phyloP scores from a whole-genome alignment of 2,329 filamentous ascomycete genomes.

The Zelopaecilomyces penicillatus region DNA sequence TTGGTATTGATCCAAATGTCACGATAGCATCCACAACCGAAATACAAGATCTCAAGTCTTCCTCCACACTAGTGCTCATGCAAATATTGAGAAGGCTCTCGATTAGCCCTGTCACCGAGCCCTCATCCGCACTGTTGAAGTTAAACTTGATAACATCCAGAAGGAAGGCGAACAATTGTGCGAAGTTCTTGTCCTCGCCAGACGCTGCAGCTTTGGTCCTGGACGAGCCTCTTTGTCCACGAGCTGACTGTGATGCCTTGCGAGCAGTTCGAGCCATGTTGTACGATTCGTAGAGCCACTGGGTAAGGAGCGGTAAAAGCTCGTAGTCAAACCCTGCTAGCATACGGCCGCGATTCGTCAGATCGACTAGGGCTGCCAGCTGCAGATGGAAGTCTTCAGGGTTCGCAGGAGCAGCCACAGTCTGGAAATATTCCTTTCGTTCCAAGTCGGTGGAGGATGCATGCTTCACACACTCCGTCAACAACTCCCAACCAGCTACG shows the following conservation, averaged over 20 bases:
- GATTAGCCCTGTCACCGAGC: constrained; percentile 53
- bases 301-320: constrained; percentile 52
- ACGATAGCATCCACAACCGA: constrained; percentile 61
- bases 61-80: constrained; percentile 54
- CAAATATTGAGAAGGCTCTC: constrained; percentile 58
- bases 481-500: constrained; percentile 54
- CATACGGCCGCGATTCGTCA: constrained; percentile 53
- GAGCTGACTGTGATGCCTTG: constrained; percentile 32
- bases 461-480: constrained; percentile 58
- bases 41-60: constrained; percentile 60
- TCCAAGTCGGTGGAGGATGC: constrained; percentile 56
- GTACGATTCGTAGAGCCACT: constrained; percentile 52
- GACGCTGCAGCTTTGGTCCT: constrained; percentile 29
- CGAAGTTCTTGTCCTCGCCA: constrained; percentile 53
- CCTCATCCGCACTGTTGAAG: constrained; percentile 57
- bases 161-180: constrained; percentile 56
- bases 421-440: constrained; percentile 56
- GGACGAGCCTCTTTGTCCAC: constrained; percentile 27
- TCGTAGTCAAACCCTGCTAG: constrained; percentile 61
- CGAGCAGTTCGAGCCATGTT: constrained; percentile 43
- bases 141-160: constrained; percentile 68
- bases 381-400: constrained; percentile 59
- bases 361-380: constrained; percentile 52
- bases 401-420: constrained; percentile 46
- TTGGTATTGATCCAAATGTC: constrained; percentile 63